Conservation (phyloP, 768 basidiomycete species). For the Trametes cubensis region DNA sequence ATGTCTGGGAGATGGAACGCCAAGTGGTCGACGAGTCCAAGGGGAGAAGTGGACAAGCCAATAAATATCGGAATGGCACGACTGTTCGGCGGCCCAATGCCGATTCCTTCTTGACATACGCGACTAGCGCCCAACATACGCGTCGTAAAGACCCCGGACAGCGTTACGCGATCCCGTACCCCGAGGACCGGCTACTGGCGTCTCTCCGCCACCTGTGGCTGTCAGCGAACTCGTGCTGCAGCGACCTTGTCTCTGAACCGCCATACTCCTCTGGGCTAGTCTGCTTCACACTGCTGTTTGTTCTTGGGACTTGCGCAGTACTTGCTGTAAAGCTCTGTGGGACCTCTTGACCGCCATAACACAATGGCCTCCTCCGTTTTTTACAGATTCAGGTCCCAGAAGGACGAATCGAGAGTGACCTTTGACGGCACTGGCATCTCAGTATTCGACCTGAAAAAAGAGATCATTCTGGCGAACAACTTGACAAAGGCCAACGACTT, state of each 20-base stretch:
- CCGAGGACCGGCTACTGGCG: neutral
- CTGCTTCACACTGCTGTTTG: constrained; percentile 7
- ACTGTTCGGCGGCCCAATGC: too few relatives aligned
- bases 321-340: neutral
- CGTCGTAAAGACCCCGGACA: neutral
- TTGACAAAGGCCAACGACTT: constrained; percentile 97
- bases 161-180: neutral
- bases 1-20: constrained; percentile 11
- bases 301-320: neutral
- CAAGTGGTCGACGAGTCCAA: neutral
- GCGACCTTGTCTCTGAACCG: too few relatives aligned
- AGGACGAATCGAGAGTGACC: constrained; percentile 90
- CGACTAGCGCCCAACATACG: constrained; percentile 1
- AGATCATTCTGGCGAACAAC: constrained; percentile 95
- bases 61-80: constrained; percentile 13
- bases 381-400: constrained; percentile 96
- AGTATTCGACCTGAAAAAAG: constrained; percentile 98
- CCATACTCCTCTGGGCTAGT: too few relatives aligned
- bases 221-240: neutral
- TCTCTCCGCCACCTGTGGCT: neutral
- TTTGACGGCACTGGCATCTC: constrained; percentile 99
- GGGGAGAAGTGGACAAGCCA: neutral
- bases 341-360: constrained; percentile 23
- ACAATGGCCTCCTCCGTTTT: constrained; percentile 91
- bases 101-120: neutral